Percentiles rank a stretch among this genome's conserved stretches.
Conservation (phyloP, 345 rosid genomes). For the Citrus medica region DNA sequence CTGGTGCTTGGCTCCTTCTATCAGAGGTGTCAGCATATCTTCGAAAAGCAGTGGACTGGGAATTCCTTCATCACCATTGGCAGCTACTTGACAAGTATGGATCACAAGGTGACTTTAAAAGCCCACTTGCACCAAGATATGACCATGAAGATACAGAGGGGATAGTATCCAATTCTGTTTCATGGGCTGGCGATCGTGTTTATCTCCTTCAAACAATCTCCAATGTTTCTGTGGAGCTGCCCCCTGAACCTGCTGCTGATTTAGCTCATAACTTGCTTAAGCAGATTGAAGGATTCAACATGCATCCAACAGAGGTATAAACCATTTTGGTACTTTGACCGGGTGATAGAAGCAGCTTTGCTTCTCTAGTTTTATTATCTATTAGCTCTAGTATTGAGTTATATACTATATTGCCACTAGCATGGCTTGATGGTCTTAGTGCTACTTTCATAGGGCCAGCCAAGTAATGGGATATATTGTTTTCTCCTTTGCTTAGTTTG, state of each 20-base stretch:
- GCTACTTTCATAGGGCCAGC: background rate
- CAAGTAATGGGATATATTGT: background rate
- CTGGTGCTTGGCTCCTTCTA: slow-evolving; percentile 97
- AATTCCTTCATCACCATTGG: slow-evolving; percentile 93
- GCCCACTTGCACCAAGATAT: slow-evolving; percentile 25
- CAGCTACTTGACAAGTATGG: slow-evolving; percentile 71
- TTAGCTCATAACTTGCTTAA: slow-evolving; percentile 80
- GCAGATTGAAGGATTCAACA: slow-evolving; percentile 73
- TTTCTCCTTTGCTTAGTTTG: background rate
- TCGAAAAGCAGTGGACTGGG: slow-evolving; percentile 80
- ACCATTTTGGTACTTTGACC: background rate
- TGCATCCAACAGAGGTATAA: slow-evolving; percentile 86
- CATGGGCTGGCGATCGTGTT: slow-evolving; percentile 93
- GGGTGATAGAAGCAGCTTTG: background rate
- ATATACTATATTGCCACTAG: background rate
- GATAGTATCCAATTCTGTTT: slow-evolving; percentile 48
- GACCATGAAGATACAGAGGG: slow-evolving; percentile 35
- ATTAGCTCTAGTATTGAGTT: background rate
- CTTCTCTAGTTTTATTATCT: background rate
- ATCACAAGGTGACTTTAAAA: slow-evolving; percentile 29
- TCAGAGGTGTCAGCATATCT: slow-evolving; percentile 78
- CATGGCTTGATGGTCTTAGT: background rate
- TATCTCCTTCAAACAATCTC: slow-evolving; percentile 89
- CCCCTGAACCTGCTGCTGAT: slow-evolving; percentile 81
- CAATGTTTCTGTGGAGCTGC: slow-evolving; percentile 80